These are phyloP conservation scores for Coemansia sp. DNA, from an alignment of 192 early-diverging fungal species.

Conservation along the genomic window DNA sequence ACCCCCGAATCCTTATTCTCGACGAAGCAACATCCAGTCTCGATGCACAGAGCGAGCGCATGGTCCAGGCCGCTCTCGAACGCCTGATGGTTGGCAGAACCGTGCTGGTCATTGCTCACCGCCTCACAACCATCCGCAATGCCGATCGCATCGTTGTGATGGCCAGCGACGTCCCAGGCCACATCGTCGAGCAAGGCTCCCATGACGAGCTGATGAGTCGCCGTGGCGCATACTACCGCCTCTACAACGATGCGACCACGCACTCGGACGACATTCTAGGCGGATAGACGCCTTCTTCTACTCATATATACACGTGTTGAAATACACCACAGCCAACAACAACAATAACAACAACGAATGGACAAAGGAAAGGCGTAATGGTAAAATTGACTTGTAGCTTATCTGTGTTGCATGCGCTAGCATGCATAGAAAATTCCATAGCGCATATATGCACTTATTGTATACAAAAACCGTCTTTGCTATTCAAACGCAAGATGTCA, in stretches of 20 bases:
- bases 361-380: too few species aligned
- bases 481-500: too few species aligned
- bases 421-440: too few species aligned
- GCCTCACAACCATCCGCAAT: conserved; percentile 77
- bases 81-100: conserved; percentile 71
- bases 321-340: background rate
- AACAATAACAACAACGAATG: too few species aligned
- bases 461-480: too few species aligned
- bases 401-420: too few species aligned
- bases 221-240: conserved; percentile 47
- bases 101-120: conserved; percentile 81
- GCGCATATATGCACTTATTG: too few species aligned
- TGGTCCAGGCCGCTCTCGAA: conserved; percentile 78
- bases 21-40: conserved; percentile 80
- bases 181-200: conserved; percentile 54
- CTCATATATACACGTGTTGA: background rate
- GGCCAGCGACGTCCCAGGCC: conserved; percentile 49
- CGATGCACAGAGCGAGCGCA: conserved; percentile 69
- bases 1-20: conserved; percentile 70
- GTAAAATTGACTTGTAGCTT: too few species aligned
- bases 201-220: conserved; percentile 44
- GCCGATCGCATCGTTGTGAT: conserved; percentile 79
- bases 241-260: conserved; percentile 25
- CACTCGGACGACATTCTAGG: background rate
- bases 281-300: background rate